Percentiles rank a stretch among this genome's conserved stretches.
Evolutionary conservation across 2,329 filamentous ascomycete species (phyloP).

Genomic region (Trichoderma sp.): DNA sequence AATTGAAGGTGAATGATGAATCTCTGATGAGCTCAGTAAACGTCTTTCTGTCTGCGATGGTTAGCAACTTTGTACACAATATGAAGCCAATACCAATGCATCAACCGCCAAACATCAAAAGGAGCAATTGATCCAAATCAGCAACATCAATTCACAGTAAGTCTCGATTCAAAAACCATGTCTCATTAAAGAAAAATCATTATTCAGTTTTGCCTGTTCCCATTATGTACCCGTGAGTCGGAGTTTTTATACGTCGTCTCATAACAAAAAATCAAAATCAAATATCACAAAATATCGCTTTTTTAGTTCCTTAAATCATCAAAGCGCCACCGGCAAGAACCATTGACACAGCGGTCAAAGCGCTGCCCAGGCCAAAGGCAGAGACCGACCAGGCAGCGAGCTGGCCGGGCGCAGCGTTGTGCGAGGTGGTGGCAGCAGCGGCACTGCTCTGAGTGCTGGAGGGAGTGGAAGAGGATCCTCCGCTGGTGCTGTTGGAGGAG

Average conservation of each 20-base stretch:
- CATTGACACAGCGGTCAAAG: constrained; percentile 38
- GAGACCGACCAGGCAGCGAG: constrained; percentile 34
- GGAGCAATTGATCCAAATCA: neutral
- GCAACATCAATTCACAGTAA: neutral
- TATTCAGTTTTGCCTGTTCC: constrained; percentile 1
- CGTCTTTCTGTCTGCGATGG: too few relatives aligned
- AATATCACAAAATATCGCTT: neutral
- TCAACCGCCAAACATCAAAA: too few relatives aligned
- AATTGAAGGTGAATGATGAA: too few relatives aligned
- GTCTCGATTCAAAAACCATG: neutral
- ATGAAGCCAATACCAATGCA: too few relatives aligned
- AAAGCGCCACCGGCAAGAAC: constrained; percentile 38
- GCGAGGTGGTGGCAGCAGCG: constrained; percentile 32
- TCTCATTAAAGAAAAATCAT: neutral
- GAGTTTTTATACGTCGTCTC: constrained; percentile 2
- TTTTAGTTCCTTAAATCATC: constrained; percentile 32
- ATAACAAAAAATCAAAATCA: neutral
- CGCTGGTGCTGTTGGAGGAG: constrained; percentile 19
- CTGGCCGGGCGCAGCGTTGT: constrained; percentile 36
- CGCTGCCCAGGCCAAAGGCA: constrained; percentile 32
- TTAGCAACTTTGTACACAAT: too few relatives aligned
- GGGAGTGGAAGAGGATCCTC: constrained; percentile 18
- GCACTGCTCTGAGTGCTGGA: constrained; percentile 33
- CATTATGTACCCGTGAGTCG: constrained; percentile 9
- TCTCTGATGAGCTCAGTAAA: too few relatives aligned